A percentile compares a stretch with the other conserved stretches of the same genome.
These are phyloP conservation scores for Mycosarcoma mackinlayi DNA, from an alignment of 1,284 basidiomycete genomes.

Conservation along the genomic window DNA sequence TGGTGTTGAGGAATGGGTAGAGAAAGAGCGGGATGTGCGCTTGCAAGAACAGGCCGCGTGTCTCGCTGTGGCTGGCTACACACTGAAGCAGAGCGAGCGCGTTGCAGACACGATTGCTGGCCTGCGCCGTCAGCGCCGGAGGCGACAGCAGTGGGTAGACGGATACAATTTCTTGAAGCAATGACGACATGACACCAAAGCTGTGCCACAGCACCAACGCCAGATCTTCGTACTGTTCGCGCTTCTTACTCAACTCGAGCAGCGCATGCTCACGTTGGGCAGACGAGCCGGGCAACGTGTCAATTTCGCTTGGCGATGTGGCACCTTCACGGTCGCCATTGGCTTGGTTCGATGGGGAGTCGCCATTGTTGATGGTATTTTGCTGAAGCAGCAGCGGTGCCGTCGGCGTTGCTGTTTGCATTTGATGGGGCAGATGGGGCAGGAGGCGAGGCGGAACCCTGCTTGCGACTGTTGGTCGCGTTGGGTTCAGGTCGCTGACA, in stretches of 20 bases:
- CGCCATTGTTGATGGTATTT: conserved; percentile 5
- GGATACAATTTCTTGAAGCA: conserved; percentile 97
- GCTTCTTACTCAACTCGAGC: conserved; percentile 96
- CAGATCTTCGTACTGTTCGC: conserved; percentile 98
- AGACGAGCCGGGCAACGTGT: conserved; percentile 57
- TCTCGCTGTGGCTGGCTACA: conserved; percentile 74
- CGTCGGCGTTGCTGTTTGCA: conserved; percentile 10
- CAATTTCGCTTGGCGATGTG: conserved; percentile 23
- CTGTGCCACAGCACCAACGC: conserved; percentile 98
- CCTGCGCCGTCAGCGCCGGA: conserved; percentile 95
- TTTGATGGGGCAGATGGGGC: conserved; percentile 1
- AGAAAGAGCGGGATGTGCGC: conserved; percentile 98
- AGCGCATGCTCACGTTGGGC: conserved; percentile 65
- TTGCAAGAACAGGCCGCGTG: conserved; percentile 64
- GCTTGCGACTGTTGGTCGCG: conserved; percentile 20
- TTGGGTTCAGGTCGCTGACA: conserved; percentile 64
- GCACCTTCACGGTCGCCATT: conserved; percentile 14
- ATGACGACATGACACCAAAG: conserved; percentile 98
- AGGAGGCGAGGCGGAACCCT: conserved; percentile 25
- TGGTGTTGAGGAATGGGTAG: conserved; percentile 99
- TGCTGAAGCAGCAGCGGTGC: background rate
- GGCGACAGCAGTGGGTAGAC: conserved; percentile 97
- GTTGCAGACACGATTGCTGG: conserved; percentile 99
- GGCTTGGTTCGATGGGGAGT: conserved; percentile 1
- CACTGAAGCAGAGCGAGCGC: conserved; percentile 97